A percentile compares a stretch with the other conserved stretches of the same genome.
Conservation (phyloP, 352 stramenopile genomes). For the Globisporangium acanthophoron region DNA sequence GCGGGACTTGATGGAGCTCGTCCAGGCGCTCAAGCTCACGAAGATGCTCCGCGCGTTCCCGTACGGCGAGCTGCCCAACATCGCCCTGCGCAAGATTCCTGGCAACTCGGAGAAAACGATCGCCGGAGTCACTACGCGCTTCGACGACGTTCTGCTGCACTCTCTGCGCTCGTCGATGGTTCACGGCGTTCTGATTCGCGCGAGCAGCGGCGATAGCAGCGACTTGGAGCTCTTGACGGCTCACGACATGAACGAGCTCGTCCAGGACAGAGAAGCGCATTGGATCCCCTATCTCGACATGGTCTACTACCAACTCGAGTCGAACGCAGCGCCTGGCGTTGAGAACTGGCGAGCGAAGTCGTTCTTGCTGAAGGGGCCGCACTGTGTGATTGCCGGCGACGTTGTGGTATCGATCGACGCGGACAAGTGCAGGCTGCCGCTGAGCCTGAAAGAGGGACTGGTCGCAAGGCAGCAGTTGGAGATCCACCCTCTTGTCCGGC, state of each 20-base stretch:
- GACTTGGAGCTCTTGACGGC: slow-evolving; percentile 39
- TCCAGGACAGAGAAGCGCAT: slow-evolving; percentile 25
- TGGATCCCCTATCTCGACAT: slow-evolving; percentile 66
- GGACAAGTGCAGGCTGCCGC: slow-evolving; percentile 32
- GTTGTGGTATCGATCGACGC: slow-evolving; percentile 61
- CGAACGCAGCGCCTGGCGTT: slow-evolving; percentile 5
- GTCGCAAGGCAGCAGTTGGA: slow-evolving; percentile 61
- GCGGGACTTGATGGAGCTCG: slow-evolving; percentile 40
- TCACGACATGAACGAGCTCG: slow-evolving; percentile 49
- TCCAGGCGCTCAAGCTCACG: slow-evolving; percentile 31
- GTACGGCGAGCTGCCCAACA: slow-evolving; percentile 54
- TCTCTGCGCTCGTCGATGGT: slow-evolving; percentile 59
- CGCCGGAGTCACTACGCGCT: slow-evolving; percentile 36
- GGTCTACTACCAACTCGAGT: slow-evolving; percentile 45
- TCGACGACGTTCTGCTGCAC: slow-evolving; percentile 55
- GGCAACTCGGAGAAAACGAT: slow-evolving; percentile 39
- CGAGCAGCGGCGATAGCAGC: slow-evolving; percentile 10
- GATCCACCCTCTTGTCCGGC: slow-evolving; percentile 48
- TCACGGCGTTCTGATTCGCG: slow-evolving; percentile 51
- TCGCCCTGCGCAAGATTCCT: slow-evolving; percentile 38
- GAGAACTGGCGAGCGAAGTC: slow-evolving; percentile 41
- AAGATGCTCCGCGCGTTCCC: slow-evolving; percentile 59
- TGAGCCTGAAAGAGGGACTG: slow-evolving; percentile 70
- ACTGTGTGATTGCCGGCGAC: slow-evolving; percentile 30
- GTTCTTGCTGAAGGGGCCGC: slow-evolving; percentile 38